These are phyloP conservation scores for Kwoniella sp. DNA, from an alignment of 768 basidiomycete species.

Conservation along the genomic window DNA sequence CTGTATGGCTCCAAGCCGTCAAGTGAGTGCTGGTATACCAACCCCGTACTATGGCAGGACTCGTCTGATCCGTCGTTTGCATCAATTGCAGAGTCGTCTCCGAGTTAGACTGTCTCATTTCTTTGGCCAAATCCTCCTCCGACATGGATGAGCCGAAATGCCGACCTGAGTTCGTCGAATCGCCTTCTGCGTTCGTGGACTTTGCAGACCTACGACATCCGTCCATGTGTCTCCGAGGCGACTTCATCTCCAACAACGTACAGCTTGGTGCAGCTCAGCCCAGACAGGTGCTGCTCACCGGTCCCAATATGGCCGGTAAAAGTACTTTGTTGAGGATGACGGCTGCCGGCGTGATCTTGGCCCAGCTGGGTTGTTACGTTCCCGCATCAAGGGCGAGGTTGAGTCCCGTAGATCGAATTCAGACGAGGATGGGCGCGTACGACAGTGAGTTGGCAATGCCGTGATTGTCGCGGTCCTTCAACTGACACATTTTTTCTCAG, in stretches of 20 bases:
- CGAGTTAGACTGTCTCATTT: slow-evolving; percentile 94
- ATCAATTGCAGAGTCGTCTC: slow-evolving; percentile 68
- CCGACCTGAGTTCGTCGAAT: slow-evolving; percentile 80
- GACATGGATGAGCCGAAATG: slow-evolving; percentile 93
- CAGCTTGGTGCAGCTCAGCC: slow-evolving; percentile 67
- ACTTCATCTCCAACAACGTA: slow-evolving; percentile 92
- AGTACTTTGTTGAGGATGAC: slow-evolving; percentile 88
- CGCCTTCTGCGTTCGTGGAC: slow-evolving; percentile 70
- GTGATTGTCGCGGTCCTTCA: no score
- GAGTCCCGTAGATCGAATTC: slow-evolving; percentile 85
- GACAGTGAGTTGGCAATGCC: slow-evolving; percentile 63
- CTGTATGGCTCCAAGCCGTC: slow-evolving; percentile 52
- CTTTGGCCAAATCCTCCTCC: slow-evolving; percentile 82
- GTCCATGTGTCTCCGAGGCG: slow-evolving; percentile 69
- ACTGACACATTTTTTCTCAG: slow-evolving; percentile 14
- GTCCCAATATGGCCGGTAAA: slow-evolving; percentile 70
- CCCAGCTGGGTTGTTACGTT: slow-evolving; percentile 92
- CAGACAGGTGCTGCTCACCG: slow-evolving; percentile 82
- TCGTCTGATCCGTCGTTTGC: slow-evolving; percentile 55
- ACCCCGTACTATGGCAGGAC: slow-evolving; percentile 69
- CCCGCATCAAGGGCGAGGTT: slow-evolving; percentile 85
- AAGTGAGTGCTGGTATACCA: slow-evolving; percentile 34
- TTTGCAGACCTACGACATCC: slow-evolving; percentile 91
- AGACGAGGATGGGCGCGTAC: slow-evolving; percentile 97
- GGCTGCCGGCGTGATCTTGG: slow-evolving; percentile 85